phyloP scores from a whole-genome alignment of 495 filamentous ascomycete species.

The Niebla homalea region DNA sequence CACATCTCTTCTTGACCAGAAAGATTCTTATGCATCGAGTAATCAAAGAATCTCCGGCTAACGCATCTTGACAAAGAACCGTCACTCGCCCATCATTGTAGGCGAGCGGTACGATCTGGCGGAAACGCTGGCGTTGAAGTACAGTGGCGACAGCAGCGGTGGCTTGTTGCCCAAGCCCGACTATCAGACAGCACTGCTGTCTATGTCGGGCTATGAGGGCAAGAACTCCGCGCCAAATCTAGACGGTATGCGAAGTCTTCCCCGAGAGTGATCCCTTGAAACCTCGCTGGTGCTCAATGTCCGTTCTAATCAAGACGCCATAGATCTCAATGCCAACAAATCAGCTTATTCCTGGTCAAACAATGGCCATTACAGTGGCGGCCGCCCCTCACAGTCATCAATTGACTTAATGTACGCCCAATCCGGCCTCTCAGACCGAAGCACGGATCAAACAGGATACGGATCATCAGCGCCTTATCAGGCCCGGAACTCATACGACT shows the following conservation, averaged over 20 bases:
- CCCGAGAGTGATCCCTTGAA: background rate
- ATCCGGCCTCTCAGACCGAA: constrained; percentile 31
- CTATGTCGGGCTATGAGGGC: constrained; percentile 38
- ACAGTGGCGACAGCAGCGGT: constrained; percentile 34
- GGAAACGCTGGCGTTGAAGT: constrained; percentile 35
- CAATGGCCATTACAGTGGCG: constrained; percentile 29
- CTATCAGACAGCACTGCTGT: constrained; percentile 26
- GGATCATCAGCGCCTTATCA: constrained; percentile 30
- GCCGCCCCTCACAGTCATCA: constrained; percentile 33
- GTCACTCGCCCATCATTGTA: constrained; percentile 40
- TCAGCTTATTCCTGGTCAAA: background rate
- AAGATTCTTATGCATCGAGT: constrained; percentile 17
- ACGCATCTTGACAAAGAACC: constrained; percentile 20
- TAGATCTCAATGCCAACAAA: background rate
- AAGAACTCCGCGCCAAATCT: constrained; percentile 29
- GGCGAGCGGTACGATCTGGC: constrained; percentile 41
- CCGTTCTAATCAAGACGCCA: background rate
- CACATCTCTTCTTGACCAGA: background rate
- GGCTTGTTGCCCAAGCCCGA: constrained; percentile 42
- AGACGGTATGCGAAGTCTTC: constrained; percentile 21
- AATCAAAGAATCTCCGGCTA: constrained; percentile 6
- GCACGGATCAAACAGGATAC: constrained; percentile 34
- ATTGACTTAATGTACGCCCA: constrained; percentile 30
- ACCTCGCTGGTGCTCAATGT: background rate
- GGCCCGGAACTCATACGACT: constrained; percentile 29